Evolutionary conservation across 345 rosid genomes (phyloP), one percentile per base, ranked within the genome.

Genomic region (Lepidium sativum): DNA sequence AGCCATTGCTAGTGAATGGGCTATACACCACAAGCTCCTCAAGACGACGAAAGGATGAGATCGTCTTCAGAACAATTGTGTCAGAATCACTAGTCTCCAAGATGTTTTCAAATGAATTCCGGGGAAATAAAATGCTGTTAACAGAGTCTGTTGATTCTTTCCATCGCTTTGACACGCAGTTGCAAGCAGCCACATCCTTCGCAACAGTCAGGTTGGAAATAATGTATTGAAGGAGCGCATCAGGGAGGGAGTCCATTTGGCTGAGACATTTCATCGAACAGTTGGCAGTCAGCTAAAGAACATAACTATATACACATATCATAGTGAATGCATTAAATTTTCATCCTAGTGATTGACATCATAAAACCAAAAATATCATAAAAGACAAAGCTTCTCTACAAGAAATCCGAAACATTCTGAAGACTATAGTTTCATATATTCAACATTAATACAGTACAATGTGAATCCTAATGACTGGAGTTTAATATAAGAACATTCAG

Each of bases 111-210:
- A 92, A 92, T 1, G 88, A 76, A 53, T 84, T 92, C 8, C 98
- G 82, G 8, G 91, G 96, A 56, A 92, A 85, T 54, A 71, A 80
- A 8, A 92, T 81, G 75, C 83, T 78, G 68, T 63, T 82, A 23
- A 84, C 75, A 58, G 70, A 89, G 70, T 85, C 88, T 37, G 80
- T 62, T 0, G 86, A 83, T 25, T 85, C 91, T 80, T 92, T 81
- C 98, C 98, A 92, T 53, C 86, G 75, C 84, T 87, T 89, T 54
- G 97, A 87, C 1, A 92, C 96, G 27, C 89, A 89, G 54, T 79
- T 89, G 75, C 87, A 89, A 50, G 69, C 55, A 0, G 95, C 97
- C 3, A 92, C 81, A 50, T 92, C 96, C 60, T 66, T 78, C 18
- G 94, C 97, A 68, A 78, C 80, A 20, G 75, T 80, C 67, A 89